A percentile compares a stretch with the other conserved stretches of the same genome.
These are phyloP conservation scores for Pachyrhizus erosus DNA, from an alignment of 306 rosid genomes.

Conservation along the genomic window DNA sequence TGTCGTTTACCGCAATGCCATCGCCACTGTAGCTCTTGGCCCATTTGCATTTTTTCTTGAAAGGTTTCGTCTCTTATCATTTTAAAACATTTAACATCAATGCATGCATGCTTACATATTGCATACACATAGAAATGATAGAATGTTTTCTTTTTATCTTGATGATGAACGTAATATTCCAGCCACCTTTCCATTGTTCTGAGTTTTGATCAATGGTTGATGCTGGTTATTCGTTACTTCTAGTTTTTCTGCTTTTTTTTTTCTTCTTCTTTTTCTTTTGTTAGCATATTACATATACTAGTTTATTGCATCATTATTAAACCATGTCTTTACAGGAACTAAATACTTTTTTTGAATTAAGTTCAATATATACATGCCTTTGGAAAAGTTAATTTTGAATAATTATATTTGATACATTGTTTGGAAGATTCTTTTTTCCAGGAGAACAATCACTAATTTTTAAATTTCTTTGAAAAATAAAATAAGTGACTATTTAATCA, in stretches of 20 bases:
- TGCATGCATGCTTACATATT: neutral
- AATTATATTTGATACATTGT: neutral
- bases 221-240: neutral
- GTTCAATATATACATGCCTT: neutral
- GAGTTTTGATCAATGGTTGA: neutral
- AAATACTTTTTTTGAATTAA: neutral
- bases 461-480: neutral
- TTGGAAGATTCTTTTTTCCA: neutral
- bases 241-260: neutral
- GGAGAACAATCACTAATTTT: neutral
- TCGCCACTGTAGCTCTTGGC: constrained; percentile 69
- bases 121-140: neutral
- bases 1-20: constrained; percentile 76
- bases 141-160: neutral
- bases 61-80: constrained; percentile 46
- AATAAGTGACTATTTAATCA: neutral
- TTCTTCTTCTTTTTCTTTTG: neutral
- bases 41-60: constrained; percentile 86
- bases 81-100: neutral
- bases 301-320: neutral
- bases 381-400: neutral
- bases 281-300: neutral
- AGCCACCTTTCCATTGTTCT: neutral
- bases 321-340: neutral
- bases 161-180: neutral